A percentile compares a stretch with the other conserved stretches of the same genome.
Evolutionary conservation across 129 eudicot species (phyloP).

Genomic region (Flaveria brownii): DNA sequence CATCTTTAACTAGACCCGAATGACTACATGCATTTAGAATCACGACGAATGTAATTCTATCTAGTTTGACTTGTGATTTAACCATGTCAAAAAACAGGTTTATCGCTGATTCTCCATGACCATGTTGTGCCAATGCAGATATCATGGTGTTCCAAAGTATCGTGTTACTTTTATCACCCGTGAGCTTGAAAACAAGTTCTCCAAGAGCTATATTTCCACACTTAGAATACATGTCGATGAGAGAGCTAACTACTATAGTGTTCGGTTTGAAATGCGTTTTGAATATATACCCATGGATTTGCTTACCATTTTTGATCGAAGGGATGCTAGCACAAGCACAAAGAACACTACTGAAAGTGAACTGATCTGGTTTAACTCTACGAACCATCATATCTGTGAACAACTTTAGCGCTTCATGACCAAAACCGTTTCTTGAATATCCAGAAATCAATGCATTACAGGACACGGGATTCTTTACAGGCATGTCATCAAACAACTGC

Average conservation of each 20-base stretch:
- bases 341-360: constrained; percentile 65
- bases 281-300: constrained; percentile 64
- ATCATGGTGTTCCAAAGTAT: constrained; percentile 75
- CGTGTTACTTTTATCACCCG: constrained; percentile 42
- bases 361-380: constrained; percentile 61
- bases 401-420: constrained; percentile 51
- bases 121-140: constrained; percentile 81
- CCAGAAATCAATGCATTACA: constrained; percentile 76
- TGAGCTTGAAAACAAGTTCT: constrained; percentile 41
- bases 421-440: constrained; percentile 60
- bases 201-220: constrained; percentile 55
- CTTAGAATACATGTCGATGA: constrained; percentile 83
- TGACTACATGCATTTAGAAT: constrained; percentile 75
- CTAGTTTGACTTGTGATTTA: constrained; percentile 45
- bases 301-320: constrained; percentile 57
- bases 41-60: constrained; percentile 61
- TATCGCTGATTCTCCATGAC: constrained; percentile 56
- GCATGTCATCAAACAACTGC: constrained; percentile 58
- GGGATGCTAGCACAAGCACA: constrained; percentile 60
- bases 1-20: constrained; percentile 66
- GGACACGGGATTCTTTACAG: constrained; percentile 57
- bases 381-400: constrained; percentile 48
- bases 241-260: constrained; percentile 60
- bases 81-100: constrained; percentile 56
- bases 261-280: constrained; percentile 53